Evolutionary conservation across 257 asterid genomes (phyloP).

Genomic region (Handroanthus guayacan): DNA sequence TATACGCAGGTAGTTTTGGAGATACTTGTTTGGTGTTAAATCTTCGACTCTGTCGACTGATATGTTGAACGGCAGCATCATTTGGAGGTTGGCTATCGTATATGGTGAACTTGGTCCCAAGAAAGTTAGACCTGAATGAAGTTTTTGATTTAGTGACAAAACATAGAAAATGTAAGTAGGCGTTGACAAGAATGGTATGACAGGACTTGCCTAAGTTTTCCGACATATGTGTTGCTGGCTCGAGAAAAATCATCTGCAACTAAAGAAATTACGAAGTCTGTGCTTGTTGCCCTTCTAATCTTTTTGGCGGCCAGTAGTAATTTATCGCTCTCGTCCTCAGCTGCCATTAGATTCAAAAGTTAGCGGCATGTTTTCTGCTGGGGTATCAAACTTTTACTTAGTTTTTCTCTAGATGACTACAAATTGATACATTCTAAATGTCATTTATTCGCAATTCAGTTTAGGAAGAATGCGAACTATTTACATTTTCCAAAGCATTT

Average conservation of each 20-base stretch:
- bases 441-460: neutral
- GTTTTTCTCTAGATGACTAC: no score
- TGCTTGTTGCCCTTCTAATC: slow-evolving; percentile 84
- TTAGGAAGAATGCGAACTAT: neutral
- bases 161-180: neutral
- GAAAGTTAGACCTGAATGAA: slow-evolving; percentile 80
- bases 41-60: slow-evolving; percentile 63
- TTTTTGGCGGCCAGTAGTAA: slow-evolving; percentile 80
- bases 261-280: slow-evolving; percentile 82
- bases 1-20: slow-evolving; percentile 78
- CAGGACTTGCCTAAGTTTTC: slow-evolving; percentile 71
- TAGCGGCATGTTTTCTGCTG: slow-evolving; percentile 20
- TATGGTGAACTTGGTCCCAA: slow-evolving; percentile 89
- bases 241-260: slow-evolving; percentile 86
- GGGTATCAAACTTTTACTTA: no score
- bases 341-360: slow-evolving; percentile 55
- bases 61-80: slow-evolving; percentile 51
- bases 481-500: slow-evolving; percentile 8
- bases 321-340: slow-evolving; percentile 77
- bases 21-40: slow-evolving; percentile 75
- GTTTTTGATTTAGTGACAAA: slow-evolving; percentile 18
- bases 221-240: slow-evolving; percentile 88
- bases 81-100: slow-evolving; percentile 81
- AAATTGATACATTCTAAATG: neutral
- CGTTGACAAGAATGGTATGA: neutral